These are phyloP conservation scores for Punica granatum DNA, from an alignment of 345 rosid species.

Conservation along the genomic window DNA sequence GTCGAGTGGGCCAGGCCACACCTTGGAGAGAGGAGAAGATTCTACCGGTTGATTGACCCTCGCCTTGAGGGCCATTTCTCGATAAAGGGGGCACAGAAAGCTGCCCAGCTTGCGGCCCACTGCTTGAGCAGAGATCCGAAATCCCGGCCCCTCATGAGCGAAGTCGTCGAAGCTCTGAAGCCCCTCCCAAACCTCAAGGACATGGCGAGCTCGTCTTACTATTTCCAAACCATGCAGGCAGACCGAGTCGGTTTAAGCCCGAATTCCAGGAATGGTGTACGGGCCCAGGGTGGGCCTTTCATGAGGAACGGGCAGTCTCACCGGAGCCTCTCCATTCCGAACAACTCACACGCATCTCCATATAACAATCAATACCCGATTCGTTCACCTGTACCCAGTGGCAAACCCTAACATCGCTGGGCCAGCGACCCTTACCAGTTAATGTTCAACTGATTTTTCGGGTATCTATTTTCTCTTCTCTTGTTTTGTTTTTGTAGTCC, in stretches of 20 bases:
- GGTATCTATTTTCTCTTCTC: not conserved
- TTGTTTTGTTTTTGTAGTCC: not conserved
- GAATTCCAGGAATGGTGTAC: slow-evolving; percentile 25
- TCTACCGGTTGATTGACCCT: slow-evolving; percentile 69
- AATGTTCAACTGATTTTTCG: not conserved
- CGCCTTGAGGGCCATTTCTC: slow-evolving; percentile 95
- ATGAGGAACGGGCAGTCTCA: slow-evolving; percentile 32
- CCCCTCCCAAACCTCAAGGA: slow-evolving; percentile 77
- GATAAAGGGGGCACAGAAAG: slow-evolving; percentile 81
- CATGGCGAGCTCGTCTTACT: slow-evolving; percentile 44
- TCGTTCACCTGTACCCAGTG: slow-evolving; percentile 35
- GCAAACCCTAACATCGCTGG: slow-evolving; percentile 5
- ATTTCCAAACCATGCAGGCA: slow-evolving; percentile 27
- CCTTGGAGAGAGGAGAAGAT: slow-evolving; percentile 72
- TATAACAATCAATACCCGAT: slow-evolving; percentile 24
- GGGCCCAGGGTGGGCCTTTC: slow-evolving; percentile 27
- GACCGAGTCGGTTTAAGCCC: slow-evolving; percentile 14
- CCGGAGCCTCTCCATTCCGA: slow-evolving; percentile 33
- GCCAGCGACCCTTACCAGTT: not conserved
- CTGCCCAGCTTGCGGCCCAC: slow-evolving; percentile 67
- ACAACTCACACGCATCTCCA: slow-evolving; percentile 37
- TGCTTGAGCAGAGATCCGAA: slow-evolving; percentile 93
- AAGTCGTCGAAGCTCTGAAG: slow-evolving; percentile 64
- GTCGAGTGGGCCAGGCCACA: slow-evolving; percentile 93
- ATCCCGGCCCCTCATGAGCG: slow-evolving; percentile 87